phyloP scores from a whole-genome alignment of 768 basidiomycete genomes.

The Lactarius vividus region DNA sequence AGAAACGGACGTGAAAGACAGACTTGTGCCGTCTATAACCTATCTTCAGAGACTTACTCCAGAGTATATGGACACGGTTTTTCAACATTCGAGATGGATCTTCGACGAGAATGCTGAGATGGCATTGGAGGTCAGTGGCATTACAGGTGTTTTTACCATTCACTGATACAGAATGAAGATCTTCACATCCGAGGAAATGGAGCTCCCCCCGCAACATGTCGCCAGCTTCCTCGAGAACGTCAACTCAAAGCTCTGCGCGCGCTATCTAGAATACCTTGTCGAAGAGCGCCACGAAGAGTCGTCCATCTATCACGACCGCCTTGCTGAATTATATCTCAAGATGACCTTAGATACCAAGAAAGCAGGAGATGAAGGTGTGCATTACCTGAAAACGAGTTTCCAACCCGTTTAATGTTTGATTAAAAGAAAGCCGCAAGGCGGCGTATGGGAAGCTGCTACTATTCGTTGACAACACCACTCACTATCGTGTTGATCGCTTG shows the following conservation, averaged over 20 bases:
- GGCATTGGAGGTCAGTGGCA: slow-evolving; percentile 63
- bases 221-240: slow-evolving; percentile 75
- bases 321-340: slow-evolving; percentile 82
- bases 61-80: slow-evolving; percentile 76
- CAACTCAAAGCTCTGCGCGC: slow-evolving; percentile 62
- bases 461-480: slow-evolving; percentile 69
- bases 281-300: slow-evolving; percentile 66
- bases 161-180: slow-evolving; percentile 50
- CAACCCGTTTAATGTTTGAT: slow-evolving; percentile 14
- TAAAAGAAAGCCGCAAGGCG: slow-evolving; percentile 46
- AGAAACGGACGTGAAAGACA: slow-evolving; percentile 74
- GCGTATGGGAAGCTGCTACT: slow-evolving; percentile 67
- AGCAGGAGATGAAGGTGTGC: slow-evolving; percentile 55
- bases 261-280: slow-evolving; percentile 86
- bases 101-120: slow-evolving; percentile 70
- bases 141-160: neutral
- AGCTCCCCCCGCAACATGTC: slow-evolving; percentile 76
- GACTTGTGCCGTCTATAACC: slow-evolving; percentile 76
- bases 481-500: slow-evolving; percentile 75
- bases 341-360: slow-evolving; percentile 61
- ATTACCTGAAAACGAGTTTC: neutral
- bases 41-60: slow-evolving; percentile 92
- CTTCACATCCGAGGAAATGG: slow-evolving; percentile 93
- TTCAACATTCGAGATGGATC: slow-evolving; percentile 81
- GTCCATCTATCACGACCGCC: slow-evolving; percentile 77